Percentiles rank a stretch among this genome's conserved stretches.
Conservation (phyloP, 164 flowering plant genomes). For the Umbilicus rupestris region DNA sequence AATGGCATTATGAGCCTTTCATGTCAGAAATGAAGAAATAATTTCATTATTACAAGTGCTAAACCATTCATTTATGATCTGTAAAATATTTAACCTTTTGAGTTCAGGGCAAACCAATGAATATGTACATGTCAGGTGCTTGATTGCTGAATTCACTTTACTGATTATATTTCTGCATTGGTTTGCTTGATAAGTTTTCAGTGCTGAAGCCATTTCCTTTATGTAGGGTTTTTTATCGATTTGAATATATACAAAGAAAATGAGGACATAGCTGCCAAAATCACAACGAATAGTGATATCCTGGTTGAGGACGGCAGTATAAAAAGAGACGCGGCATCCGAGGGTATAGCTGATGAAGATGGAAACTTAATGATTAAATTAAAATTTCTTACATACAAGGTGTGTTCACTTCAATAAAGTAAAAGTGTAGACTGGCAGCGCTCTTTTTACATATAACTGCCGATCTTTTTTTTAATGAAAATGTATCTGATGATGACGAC, state of each 20-base stretch:
- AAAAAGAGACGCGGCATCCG: constrained; percentile 20
- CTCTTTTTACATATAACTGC: not conserved
- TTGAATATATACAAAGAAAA: constrained; percentile 68
- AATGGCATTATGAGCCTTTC: not conserved
- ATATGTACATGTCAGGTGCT: not conserved
- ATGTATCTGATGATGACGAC: not conserved
- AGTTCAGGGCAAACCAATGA: not conserved
- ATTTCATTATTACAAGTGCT: not conserved
- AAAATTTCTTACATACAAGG: constrained; percentile 94
- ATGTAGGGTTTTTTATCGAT: constrained; percentile 82
- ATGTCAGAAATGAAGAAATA: not conserved
- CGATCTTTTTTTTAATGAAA: not conserved
- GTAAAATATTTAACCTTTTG: not conserved
- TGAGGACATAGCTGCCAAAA: constrained; percentile 50
- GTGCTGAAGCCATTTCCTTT: not conserved
- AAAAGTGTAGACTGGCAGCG: not conserved
- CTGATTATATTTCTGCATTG: not conserved
- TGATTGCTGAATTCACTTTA: not conserved
- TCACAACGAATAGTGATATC: constrained; percentile 21
- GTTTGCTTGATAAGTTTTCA: not conserved
- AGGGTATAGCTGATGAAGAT: constrained; percentile 83
- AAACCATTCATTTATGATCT: not conserved
- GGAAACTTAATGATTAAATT: constrained; percentile 86
- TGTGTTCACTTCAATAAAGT: not conserved
- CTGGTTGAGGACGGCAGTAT: constrained; percentile 21